phyloP scores from a whole-genome alignment of 441 rosid species.

The Theobroma grandiflorum region DNA sequence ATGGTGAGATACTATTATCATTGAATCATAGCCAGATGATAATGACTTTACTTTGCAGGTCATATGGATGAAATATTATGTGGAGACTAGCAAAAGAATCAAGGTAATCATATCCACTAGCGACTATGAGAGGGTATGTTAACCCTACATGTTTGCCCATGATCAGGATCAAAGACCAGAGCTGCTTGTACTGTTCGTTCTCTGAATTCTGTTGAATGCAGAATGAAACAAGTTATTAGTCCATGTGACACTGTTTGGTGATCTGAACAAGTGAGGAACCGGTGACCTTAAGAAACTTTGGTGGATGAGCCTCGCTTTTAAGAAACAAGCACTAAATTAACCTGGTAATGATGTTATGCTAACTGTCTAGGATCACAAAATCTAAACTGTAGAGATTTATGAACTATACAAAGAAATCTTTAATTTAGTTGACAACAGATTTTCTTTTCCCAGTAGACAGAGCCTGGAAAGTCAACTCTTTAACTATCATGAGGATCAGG shows the following conservation, averaged over 20 bases:
- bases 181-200: neutral
- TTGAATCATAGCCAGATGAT: neutral
- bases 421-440: neutral
- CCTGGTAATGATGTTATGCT: neutral
- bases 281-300: neutral
- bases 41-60: neutral
- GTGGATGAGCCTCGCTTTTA: neutral
- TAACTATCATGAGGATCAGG: neutral
- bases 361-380: neutral
- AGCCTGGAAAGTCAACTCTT: conserved; percentile 9
- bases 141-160: neutral
- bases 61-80: conserved; percentile 5
- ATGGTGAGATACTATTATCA: neutral
- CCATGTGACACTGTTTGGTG: neutral
- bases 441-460: neutral
- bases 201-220: neutral
- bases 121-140: conserved; percentile 12
- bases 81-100: neutral
- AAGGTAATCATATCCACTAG: conserved; percentile 1
- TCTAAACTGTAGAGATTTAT: neutral
- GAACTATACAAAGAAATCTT: conserved; percentile 6
- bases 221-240: neutral
- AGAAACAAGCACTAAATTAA: neutral
- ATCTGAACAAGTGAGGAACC: neutral
- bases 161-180: neutral